A percentile compares a stretch with the other conserved stretches of the same genome.
Conservation (phyloP, 2,329 filamentous ascomycete species). For the Phialophora chinensis region DNA sequence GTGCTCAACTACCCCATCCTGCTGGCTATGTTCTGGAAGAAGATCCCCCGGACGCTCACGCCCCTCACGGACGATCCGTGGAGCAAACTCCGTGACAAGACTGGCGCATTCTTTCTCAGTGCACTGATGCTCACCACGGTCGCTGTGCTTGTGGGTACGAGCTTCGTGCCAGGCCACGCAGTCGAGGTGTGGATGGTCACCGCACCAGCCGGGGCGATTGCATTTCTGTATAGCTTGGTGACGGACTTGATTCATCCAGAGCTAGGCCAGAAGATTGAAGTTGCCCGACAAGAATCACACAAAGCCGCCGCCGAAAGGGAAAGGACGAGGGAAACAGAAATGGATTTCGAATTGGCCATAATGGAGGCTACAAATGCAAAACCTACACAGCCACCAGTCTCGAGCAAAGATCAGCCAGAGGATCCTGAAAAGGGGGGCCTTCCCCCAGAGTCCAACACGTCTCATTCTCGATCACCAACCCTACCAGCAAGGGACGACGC, state of each 20-base stretch:
- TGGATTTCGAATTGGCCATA: not conserved
- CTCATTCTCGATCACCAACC: conserved; percentile 8
- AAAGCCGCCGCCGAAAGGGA: not conserved
- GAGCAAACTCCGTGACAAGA: conserved; percentile 37
- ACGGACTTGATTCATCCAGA: conserved; percentile 33
- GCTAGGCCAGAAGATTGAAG: conserved; percentile 6
- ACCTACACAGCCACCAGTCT: not conserved
- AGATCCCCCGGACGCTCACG: conserved; percentile 37
- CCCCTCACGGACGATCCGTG: conserved; percentile 38
- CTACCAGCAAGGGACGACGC: conserved; percentile 5
- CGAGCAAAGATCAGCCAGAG: not conserved
- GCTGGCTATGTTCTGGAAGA: conserved; percentile 39
- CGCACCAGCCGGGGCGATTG: conserved; percentile 36
- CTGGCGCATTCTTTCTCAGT: conserved; percentile 37
- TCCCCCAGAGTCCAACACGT: not conserved
- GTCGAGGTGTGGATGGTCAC: conserved; percentile 41
- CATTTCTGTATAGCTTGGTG: conserved; percentile 36
- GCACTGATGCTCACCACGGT: conserved; percentile 38
- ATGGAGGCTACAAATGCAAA: not conserved
- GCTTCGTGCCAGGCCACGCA: conserved; percentile 38
- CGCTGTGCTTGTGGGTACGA: conserved; percentile 39
- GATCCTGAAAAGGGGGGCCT: not conserved
- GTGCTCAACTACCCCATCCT: conserved; percentile 38
- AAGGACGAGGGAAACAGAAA: not conserved
- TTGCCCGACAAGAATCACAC: not conserved